phyloP scores from a whole-genome alignment of 2,329 filamentous ascomycete genomes.

The Colletotrichum sp. region DNA sequence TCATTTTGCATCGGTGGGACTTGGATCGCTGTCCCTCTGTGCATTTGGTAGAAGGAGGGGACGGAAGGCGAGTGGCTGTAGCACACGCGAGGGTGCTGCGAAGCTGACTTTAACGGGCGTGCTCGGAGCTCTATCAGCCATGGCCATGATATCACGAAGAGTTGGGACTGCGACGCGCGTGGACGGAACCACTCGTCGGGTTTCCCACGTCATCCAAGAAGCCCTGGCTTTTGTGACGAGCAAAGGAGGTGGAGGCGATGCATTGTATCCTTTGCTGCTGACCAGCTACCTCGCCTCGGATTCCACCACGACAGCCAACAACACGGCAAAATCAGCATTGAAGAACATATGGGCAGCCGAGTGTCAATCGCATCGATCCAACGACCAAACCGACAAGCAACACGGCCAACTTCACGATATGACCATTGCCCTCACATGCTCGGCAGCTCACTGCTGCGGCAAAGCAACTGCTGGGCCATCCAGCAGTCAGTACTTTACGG shows the following conservation, averaged over 20 bases:
- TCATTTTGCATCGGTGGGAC: not conserved
- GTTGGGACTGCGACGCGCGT: not conserved
- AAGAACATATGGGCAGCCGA: not conserved
- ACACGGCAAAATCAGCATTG: not conserved
- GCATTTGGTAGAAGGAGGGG: not conserved
- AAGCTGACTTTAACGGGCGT: slow-evolving; percentile 29
- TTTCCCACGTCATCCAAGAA: slow-evolving; percentile 8
- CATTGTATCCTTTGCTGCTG: slow-evolving; percentile 1
- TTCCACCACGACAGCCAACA: not conserved
- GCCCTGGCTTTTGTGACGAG: not conserved
- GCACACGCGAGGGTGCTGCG: not conserved
- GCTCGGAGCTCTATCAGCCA: slow-evolving; percentile 32
- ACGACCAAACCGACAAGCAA: not conserved
- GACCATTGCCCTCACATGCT: slow-evolving; percentile 44
- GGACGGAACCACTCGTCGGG: too few relatives aligned
- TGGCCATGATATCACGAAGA: slow-evolving; percentile 22
- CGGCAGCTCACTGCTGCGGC: slow-evolving; percentile 52
- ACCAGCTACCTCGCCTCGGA: not conserved
- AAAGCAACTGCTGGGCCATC: slow-evolving; percentile 43
- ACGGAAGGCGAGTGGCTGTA: not conserved
- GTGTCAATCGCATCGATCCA: not conserved
- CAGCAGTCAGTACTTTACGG: slow-evolving; percentile 37
- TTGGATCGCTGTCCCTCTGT: not conserved
- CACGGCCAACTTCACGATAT: slow-evolving; percentile 33
- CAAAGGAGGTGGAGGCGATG: not conserved